These are phyloP conservation scores for Colletotrichum falcatum DNA, from an alignment of 2,329 filamentous ascomycete genomes.

Conservation along the genomic window DNA sequence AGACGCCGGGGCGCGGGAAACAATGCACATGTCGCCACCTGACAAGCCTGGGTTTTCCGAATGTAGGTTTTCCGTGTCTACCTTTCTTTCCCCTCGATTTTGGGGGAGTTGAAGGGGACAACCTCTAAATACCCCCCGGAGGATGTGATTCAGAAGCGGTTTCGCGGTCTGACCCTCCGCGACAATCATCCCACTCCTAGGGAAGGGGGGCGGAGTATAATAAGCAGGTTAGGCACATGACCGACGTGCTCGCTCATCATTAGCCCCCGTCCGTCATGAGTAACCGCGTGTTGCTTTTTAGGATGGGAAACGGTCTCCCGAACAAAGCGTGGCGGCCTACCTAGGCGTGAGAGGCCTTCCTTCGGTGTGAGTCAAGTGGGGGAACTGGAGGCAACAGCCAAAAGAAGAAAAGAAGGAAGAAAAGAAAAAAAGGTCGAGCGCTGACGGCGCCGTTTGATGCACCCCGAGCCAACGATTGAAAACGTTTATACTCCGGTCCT, in stretches of 20 bases:
- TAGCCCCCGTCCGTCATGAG: not conserved
- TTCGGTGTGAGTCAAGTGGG: not conserved
- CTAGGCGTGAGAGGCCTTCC: too few relatives aligned
- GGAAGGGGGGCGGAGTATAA: not conserved
- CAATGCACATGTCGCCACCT: constrained; percentile 1
- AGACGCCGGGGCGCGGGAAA: too few relatives aligned
- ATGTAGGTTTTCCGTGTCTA: not conserved
- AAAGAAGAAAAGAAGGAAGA: too few relatives aligned
- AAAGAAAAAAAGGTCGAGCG: too few relatives aligned
- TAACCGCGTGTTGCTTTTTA: not conserved
- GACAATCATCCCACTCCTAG: not conserved
- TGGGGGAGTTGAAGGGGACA: not conserved
- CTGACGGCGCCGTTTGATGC: not conserved
- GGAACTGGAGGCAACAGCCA: not conserved
- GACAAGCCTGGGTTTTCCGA: not conserved
- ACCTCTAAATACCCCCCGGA: not conserved
- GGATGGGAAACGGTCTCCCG: not conserved
- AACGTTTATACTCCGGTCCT: not conserved
- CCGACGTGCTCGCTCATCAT: not conserved
- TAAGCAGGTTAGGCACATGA: not conserved
- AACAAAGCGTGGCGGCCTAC: not conserved
- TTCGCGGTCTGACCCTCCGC: not conserved
- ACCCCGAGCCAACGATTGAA: too few relatives aligned
- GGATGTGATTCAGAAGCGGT: too few relatives aligned
- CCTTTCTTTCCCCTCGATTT: too few relatives aligned